phyloP scores from a whole-genome alignment of 2,329 filamentous ascomycete species.

The Verticillium nonalfalfae region DNA sequence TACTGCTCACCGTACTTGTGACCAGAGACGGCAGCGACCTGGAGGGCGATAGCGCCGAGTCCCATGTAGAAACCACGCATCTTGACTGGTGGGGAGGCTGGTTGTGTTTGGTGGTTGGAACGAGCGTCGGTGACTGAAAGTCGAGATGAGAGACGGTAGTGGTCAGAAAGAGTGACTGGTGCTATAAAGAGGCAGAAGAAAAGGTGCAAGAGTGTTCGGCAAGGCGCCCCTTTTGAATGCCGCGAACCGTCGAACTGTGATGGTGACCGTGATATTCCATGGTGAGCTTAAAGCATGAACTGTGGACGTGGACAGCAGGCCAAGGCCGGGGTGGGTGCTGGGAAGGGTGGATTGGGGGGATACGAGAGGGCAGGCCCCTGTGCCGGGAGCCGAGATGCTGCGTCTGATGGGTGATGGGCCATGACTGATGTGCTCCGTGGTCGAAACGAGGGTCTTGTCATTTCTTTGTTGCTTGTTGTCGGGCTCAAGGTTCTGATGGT shows the following conservation, averaged over 20 bases:
- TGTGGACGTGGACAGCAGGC: not conserved
- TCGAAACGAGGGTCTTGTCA: not conserved
- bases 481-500: not conserved
- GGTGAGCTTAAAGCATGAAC: not conserved
- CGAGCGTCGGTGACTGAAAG: not conserved
- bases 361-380: not conserved
- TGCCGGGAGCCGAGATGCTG: not conserved
- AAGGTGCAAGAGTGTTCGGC: not conserved
- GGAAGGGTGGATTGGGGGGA: not conserved
- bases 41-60: conserved; percentile 23
- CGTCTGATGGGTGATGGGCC: not conserved
- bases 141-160: not conserved
- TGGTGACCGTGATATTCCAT: not conserved
- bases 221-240: not conserved
- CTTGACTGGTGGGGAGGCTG: conserved; percentile 8
- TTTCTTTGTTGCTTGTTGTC: not conserved
- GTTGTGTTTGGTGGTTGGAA: not conserved
- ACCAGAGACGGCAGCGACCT: conserved; percentile 16
- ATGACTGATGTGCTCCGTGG: not conserved
- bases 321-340: not conserved
- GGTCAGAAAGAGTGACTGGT: not conserved
- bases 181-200: not conserved
- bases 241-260: not conserved
- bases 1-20: conserved; percentile 9
- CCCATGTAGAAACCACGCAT: conserved; percentile 25